Base-by-base conservation (phyloP, 768 basidiomycete genomes). In the Boletus tomentosulus region DNA sequence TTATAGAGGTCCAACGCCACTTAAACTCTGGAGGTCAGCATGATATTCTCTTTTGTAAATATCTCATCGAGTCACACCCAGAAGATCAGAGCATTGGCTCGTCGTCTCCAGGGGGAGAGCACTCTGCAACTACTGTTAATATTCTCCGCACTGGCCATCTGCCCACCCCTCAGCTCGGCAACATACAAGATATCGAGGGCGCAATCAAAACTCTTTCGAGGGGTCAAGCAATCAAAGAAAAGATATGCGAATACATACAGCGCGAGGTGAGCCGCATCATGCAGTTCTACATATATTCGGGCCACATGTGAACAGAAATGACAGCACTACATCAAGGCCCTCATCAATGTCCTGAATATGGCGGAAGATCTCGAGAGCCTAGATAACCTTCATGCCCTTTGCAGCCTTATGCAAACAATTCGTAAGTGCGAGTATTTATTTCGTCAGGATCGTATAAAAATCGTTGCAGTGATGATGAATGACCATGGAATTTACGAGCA, bases 401-500 rank as follows among this genome's bases (percentile, higher is more conserved):
- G 91, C 73, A 84, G 83, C 61, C 79, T 97, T 57, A 93, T 95
- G 86, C 93, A 97, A 71, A 89, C 92, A 19, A 95, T 98, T 63
- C 75, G 96, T 98, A 73, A 66, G 87, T 76, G 41, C 24, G 16
- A 10, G 11, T 27, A 16, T 39, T 30, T 38, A 22, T 53, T 39
- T n/a, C 13, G 8, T 38, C 33, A 16, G 31, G 27, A 8, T 44
- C 15, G 24, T 53, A 19, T 19, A 49, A 30, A 57, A 44, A 47
- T 51, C 27, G 24, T 51, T 45, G 16, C 65, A 97, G 94, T 99
- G 58, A 84, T 92, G 77, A 80, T 98, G 65, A 98, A 98, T 68
- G 97, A 99, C 70, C 93, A 94, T 68, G 79, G 78, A 38, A 82
- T 99, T 69, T 95, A 95, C 68, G 96, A 99, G 72, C 89, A 94